phyloP scores from a whole-genome alignment of 371 early-diverging fungal species.

The Umbelopsis sp. region DNA sequence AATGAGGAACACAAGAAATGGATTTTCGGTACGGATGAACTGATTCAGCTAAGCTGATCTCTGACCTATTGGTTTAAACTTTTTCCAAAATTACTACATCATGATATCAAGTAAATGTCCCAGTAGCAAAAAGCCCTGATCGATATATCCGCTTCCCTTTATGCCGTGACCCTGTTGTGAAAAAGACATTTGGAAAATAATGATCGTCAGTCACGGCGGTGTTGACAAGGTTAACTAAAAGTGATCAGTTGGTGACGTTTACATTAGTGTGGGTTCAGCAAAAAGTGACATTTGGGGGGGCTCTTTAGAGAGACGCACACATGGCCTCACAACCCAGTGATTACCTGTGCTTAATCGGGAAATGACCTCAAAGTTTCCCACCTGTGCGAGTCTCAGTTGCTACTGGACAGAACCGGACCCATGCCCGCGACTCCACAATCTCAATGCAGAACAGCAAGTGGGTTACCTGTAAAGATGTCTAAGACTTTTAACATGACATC shows the following conservation, averaged over 20 bases:
- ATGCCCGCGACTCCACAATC: too few relatives aligned
- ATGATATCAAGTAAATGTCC: too few relatives aligned
- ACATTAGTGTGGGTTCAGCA: constrained; percentile 5
- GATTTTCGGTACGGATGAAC: too few relatives aligned
- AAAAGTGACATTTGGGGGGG: constrained; percentile 16
- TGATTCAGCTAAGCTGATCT: background rate
- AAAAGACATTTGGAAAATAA: background rate
- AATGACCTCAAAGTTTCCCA: constrained; percentile 1
- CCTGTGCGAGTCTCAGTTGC: background rate
- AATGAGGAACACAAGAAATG: too few relatives aligned
- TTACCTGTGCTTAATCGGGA: background rate
- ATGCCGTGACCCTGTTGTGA: too few relatives aligned
- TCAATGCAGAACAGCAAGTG: too few relatives aligned
- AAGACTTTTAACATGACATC: too few relatives aligned
- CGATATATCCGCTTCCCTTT: too few relatives aligned
- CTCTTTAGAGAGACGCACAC: constrained; percentile 2
- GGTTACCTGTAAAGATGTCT: too few relatives aligned
- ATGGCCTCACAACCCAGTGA: background rate
- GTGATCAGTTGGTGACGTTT: background rate
- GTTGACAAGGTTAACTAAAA: constrained; percentile 5
- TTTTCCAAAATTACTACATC: too few relatives aligned
- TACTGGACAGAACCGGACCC: constrained; percentile 9
- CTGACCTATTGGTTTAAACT: background rate
- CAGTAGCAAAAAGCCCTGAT: too few relatives aligned
- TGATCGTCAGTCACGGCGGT: background rate